Conservation (phyloP, 148 eudicot genomes). For the Chenopodium berlandieri region DNA sequence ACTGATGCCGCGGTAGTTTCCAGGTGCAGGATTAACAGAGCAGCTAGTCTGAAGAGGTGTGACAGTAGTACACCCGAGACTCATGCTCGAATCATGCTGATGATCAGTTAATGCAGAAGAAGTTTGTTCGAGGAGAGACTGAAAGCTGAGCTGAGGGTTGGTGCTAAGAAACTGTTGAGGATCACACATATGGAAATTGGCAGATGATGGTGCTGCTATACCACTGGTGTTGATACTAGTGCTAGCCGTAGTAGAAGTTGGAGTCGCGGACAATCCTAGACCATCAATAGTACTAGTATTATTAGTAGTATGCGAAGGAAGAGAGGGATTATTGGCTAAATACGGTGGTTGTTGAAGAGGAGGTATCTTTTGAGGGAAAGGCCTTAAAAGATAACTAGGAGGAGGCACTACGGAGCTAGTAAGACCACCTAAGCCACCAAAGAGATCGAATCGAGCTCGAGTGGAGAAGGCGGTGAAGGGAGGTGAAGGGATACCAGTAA, state of each 20-base stretch:
- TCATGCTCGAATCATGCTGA: background rate
- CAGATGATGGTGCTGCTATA: background rate
- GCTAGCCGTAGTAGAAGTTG: background rate
- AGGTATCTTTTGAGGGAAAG: constrained; percentile 51
- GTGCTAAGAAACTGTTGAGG: background rate
- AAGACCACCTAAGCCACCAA: constrained; percentile 22
- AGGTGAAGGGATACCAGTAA: constrained; percentile 73
- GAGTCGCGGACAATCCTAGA: background rate
- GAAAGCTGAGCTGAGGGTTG: constrained; percentile 27
- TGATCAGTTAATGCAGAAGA: background rate
- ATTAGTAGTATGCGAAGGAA: background rate
- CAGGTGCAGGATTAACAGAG: constrained; percentile 16
- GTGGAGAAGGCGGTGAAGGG: constrained; percentile 54
- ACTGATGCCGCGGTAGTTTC: background rate
- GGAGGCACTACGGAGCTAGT: background rate
- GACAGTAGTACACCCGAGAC: background rate
- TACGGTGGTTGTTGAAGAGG: constrained; percentile 14
- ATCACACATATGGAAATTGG: background rate
- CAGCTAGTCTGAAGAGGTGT: background rate
- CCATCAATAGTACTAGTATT: background rate
- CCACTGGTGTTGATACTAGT: background rate
- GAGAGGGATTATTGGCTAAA: constrained; percentile 1
- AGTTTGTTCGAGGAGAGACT: constrained; percentile 31
- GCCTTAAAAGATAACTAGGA: constrained; percentile 45
- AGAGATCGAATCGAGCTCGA: constrained; percentile 47